Base-by-base conservation (phyloP, 1,284 basidiomycete species). In the Agaricales sp. region DNA sequence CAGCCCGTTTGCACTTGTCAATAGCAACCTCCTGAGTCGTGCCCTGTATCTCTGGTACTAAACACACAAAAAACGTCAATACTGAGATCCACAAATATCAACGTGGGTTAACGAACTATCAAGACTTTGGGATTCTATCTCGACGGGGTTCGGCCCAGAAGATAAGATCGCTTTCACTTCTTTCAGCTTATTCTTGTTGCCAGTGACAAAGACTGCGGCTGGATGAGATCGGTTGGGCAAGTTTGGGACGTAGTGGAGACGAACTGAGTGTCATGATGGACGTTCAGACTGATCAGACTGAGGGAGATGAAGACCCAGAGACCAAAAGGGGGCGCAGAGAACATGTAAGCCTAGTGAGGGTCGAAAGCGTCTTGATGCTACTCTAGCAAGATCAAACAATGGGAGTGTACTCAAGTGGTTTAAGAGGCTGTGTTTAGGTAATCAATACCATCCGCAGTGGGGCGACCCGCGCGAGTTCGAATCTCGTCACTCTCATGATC, bases 41-140 rank as follows among this genome's bases (percentile, higher is more conserved):
- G 37, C 95, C 95, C 67, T 99, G 95, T 1, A 98, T 70, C 64
- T 99, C 95, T 3, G 92, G 91, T 22, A 96, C 92, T 93, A 50
- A 43, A 22, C 39, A 4, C 18, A 49, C 49, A 49, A 18, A 14
- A 45, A 22, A 22, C 52, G 52, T 19, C 16, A n/a, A n/a, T n/a
- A n/a, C n/a, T n/a, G n/a, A n/a, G n/a, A n/a, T n/a, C n/a, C n/a
- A n/a, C 16, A 24, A n/a, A n/a, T n/a, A n/a, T n/a, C n/a, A n/a
- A n/a, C n/a, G n/a, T n/a, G 48, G 60, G 43, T 49, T 52, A 45
- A 67, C 78, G 63, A 62, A 80, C 86, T 74, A 54, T 91, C 84
- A 20, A 91, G 69, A 54, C 75, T 79, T 59, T 73, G 71, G 1
- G 84, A 83, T 51, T 79, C 75, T 46, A 92, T 71, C 48, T 81